Base-by-base conservation (phyloP, 345 rosid species). In the Populus ilicifolia region DNA sequence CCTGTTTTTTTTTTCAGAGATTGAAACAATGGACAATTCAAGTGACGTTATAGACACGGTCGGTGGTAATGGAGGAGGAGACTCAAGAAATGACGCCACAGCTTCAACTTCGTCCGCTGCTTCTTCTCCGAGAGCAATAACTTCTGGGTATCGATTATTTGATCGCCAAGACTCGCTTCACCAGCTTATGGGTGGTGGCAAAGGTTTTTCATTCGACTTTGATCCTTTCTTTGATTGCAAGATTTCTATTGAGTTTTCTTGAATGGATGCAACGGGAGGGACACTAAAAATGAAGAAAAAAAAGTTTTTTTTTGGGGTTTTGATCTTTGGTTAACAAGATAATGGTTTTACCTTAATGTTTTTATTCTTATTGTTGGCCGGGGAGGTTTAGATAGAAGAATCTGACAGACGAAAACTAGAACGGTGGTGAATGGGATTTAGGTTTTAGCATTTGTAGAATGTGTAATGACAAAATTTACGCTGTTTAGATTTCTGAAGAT, bases 121-220 rank as follows among this genome's bases (percentile, higher is more conserved):
- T 48, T 67, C 81, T 21, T 36, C 84, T 14, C 68, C 81, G 21
- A 61, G 50, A 7, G 27, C 39, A 36, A 0, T 46, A 14, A 1
- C 74, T 29, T 78, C 79, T n/a, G 79, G 77, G 65, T 83, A 83
- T 78, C 81, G 86, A 43, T 79, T 85, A 35, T 85, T 80, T 39
- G 83, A 83, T 59, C 84, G 84, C 69, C 81, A 86, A 76, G 80
- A 78, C 70, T 68, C 88, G 4, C 46, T 86, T 71, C 85, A 84
- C 75, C 89, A 86, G 75, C 75, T 80, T 61, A 83, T 86, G 87
- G 89, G 89, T 8, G 87, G 85, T 44, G 86, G 89, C 29, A 52
- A 77, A 83, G 89, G 89, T 85, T 71, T 6, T 27, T 20, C 6
- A 35, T 14, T 46, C 52, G 6, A 14, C 4, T 46, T 46, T 46